Evolutionary conservation across 2,329 filamentous ascomycete genomes (phyloP).

Genomic region (Aspergillus sclerotialis): DNA sequence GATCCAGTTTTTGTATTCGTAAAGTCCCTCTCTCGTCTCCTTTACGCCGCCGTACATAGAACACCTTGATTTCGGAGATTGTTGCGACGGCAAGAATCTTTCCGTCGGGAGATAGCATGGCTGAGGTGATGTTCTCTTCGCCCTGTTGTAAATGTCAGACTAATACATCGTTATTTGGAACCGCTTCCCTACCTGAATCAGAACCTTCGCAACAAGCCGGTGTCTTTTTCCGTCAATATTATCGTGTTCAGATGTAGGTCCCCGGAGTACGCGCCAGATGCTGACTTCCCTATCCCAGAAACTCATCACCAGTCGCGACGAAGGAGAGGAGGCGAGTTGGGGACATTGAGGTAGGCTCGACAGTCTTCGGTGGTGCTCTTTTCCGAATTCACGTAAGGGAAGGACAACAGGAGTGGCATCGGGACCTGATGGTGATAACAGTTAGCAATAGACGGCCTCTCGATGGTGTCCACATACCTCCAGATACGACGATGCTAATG

Average conservation of each 20-base stretch:
- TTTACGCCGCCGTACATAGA: conserved; percentile 55
- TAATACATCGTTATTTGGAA: conserved; percentile 30
- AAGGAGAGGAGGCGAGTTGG: conserved; percentile 64
- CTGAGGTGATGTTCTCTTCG: conserved; percentile 76
- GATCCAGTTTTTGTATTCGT: conserved; percentile 61
- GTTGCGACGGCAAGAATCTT: conserved; percentile 72
- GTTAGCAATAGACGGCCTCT: too few relatives aligned
- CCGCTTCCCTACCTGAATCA: conserved; percentile 38
- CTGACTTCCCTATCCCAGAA: conserved; percentile 90
- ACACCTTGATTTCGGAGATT: conserved; percentile 66
- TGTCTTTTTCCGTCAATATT: conserved; percentile 30
- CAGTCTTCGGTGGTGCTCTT: conserved; percentile 74
- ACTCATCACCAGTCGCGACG: conserved; percentile 69
- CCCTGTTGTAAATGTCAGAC: conserved; percentile 44
- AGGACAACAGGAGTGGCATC: conserved; percentile 78
- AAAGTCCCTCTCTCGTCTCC: conserved; percentile 53
- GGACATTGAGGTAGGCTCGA: conserved; percentile 76
- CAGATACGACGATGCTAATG: conserved; percentile 82
- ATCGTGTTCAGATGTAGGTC: conserved; percentile 42
- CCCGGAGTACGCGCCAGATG: conserved; percentile 61
- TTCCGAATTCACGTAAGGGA: conserved; percentile 68
- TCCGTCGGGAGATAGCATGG: conserved; percentile 63
- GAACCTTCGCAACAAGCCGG: conserved; percentile 58
- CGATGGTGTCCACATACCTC: conserved; percentile 72
- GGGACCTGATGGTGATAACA: conserved; percentile 52